phyloP scores from a whole-genome alignment of 2,329 filamentous ascomycete genomes.

The Colletotrichum lentis region DNA sequence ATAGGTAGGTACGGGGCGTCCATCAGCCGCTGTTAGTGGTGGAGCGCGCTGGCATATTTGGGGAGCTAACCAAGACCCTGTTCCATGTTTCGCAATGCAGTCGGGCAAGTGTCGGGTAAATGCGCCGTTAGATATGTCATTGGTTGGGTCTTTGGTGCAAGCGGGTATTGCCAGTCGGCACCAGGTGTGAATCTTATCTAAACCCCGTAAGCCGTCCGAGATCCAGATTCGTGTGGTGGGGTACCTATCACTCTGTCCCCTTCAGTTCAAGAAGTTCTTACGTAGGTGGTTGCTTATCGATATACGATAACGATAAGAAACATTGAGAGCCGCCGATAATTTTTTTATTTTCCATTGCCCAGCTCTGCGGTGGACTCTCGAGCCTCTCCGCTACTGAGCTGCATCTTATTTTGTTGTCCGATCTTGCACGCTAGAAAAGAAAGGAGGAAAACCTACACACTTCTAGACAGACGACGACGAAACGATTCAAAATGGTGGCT shows the following conservation, averaged over 20 bases:
- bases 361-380: not conserved
- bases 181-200: conserved; percentile 14
- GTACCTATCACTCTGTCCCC: conserved; percentile 4
- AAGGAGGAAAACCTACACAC: not conserved
- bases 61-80: conserved; percentile 34
- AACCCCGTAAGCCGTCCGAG: conserved; percentile 10
- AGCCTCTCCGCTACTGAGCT: conserved; percentile 7
- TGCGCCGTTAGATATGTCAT: conserved; percentile 19
- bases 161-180: not conserved
- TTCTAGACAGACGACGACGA: conserved; percentile 21
- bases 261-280: not conserved
- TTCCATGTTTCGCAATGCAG: conserved; percentile 38
- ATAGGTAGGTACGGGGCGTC: conserved; percentile 23
- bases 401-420: conserved; percentile 15
- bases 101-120: conserved; percentile 36
- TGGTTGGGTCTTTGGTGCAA: not conserved
- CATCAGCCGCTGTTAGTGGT: conserved; percentile 36
- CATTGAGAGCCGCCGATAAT: conserved; percentile 15
- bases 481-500: conserved; percentile 48
- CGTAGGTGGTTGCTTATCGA: conserved; percentile 33
- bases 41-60: conserved; percentile 35
- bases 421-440: conserved; percentile 13
- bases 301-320: conserved; percentile 36
- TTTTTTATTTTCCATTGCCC: conserved; percentile 20
- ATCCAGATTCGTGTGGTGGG: conserved; percentile 20